Evolutionary conservation across 352 stramenopile species (phyloP), one percentile per base, ranked within the genome.

Genomic region (Pythium rhizo-oryzae): DNA sequence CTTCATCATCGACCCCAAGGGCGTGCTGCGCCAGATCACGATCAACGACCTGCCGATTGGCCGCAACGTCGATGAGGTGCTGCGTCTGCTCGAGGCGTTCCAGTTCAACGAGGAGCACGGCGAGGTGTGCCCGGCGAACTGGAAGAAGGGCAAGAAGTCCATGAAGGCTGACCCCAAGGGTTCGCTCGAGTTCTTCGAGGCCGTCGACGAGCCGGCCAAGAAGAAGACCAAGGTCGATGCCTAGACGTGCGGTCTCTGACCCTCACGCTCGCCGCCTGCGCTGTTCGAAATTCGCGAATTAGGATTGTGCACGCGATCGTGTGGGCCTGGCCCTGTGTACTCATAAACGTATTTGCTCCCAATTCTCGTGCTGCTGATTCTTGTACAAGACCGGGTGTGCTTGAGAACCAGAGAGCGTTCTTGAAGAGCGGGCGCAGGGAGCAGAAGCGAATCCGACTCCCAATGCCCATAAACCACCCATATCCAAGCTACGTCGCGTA

Each of bases 21-120:
- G 90, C 39, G 75, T 90, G 9, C 62, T 96, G 49, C 80, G 85
- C 37, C 89, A 96, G 64, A 94, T 90, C 71, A 95, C 89, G 8
- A 84, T 97, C 47, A 97, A 97, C 65, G 87, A 97, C 74, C 59
- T 96, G 59, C 87, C 91, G 7, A 82, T 97, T 19, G 91, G 91
- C 56, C 85, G 91, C 65, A 96, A 87, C 67, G 91, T 97, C 28
- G 92, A 98, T 77, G 93, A 98, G 65, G 86, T 92, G 30, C 70
- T 98, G 61, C 89, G 93, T 51, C 77, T 98, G n/a, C 69, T 98
- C 8, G 79, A 97, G 68, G 93, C 92, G 6, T 96, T 98, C 83
- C 87, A 98, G 76, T 98, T 93, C 77, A 75, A 87, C 55, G 93
- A 94, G 30, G 83, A 97, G 74, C 89, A 97, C 76, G 91, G 90